Base-by-base conservation (phyloP, 768 basidiomycete genomes). In the Leucosporidium yakuticum region DNA sequence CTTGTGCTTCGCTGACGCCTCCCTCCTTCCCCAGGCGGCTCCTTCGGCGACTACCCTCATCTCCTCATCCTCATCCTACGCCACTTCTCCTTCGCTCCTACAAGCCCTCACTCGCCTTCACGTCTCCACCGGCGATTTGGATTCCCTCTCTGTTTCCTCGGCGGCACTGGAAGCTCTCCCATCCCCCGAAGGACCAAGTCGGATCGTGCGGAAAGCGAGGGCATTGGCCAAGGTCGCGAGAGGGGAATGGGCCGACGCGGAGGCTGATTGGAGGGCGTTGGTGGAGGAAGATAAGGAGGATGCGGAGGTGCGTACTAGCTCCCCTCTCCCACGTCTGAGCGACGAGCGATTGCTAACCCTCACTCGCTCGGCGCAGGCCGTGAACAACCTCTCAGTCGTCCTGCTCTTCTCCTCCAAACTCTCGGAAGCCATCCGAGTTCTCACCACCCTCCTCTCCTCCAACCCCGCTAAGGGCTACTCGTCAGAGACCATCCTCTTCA, bases 341-440 rank as follows among this genome's bases (percentile, higher is more conserved):
- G 25, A 27, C 19, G 8, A 32, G 27, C 55, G 19, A 11, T 19
- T 23, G 27, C 55, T 31, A 23, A 56, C 29, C 55, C n/a, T 19
- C 55, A 27, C 29, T 56, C 4, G 9, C 50, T 51, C 50, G 25
- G 8, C 21, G 54, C 60, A 67, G 65, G 31, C 47, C 0, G 21
- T 17, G 6, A 56, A 55, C 53, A 62, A 67, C 60, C 65, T 67
- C 31, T 60, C 65, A n/a, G 65, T 67, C n/a, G 60, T 62, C 17
- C 53, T 67, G 1, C 65, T 67, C 4, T 67, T 60, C 48, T 14
- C 11, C 1, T 53, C 51, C 31, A 48, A 39, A 23, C 47, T 67
- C 32, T n/a, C 59, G n/a, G 65, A 62, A 31, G 65, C 65, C 44
- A 61, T 57, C 29, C 8, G 51, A 15, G n/a, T 55, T 29, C 65